phyloP scores from a whole-genome alignment of 441 rosid genomes.

The Hura crepitans region DNA sequence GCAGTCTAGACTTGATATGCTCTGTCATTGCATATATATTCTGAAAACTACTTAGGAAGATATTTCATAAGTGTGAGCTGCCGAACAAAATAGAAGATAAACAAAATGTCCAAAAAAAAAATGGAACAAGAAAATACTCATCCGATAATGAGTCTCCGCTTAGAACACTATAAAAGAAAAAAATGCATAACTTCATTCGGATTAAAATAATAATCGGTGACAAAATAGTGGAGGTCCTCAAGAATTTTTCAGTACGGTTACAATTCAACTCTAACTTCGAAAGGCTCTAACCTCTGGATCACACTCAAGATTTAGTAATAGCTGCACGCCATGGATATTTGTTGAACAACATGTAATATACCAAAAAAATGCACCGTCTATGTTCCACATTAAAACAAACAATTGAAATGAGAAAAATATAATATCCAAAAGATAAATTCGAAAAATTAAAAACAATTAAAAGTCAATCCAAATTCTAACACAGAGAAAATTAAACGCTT shows the following conservation, averaged over 20 bases:
- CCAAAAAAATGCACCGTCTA: slow-evolving; percentile 9
- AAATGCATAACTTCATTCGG: background rate
- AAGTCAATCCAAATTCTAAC: background rate
- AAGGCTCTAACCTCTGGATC: background rate
- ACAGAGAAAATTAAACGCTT: background rate
- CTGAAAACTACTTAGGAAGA: no score
- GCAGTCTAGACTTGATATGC: background rate
- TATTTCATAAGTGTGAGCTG: background rate
- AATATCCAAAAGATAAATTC: background rate
- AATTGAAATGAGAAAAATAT: slow-evolving; percentile 13
- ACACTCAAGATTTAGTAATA: background rate
- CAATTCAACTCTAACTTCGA: background rate
- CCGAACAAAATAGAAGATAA: no score
- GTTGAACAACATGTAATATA: slow-evolving; percentile 5
- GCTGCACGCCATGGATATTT: background rate
- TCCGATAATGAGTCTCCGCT: background rate
- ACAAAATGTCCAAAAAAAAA: no score
- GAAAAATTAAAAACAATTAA: slow-evolving; percentile 3
- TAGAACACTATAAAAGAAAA: background rate
- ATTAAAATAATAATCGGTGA: background rate
- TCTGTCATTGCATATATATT: background rate
- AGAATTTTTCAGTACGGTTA: background rate
- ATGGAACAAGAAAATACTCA: background rate
- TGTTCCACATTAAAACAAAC: slow-evolving; percentile 36
- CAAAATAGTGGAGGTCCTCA: background rate